phyloP scores from a whole-genome alignment of 805 yeast species.

The Groenewaldozyma salmanticensis region DNA sequence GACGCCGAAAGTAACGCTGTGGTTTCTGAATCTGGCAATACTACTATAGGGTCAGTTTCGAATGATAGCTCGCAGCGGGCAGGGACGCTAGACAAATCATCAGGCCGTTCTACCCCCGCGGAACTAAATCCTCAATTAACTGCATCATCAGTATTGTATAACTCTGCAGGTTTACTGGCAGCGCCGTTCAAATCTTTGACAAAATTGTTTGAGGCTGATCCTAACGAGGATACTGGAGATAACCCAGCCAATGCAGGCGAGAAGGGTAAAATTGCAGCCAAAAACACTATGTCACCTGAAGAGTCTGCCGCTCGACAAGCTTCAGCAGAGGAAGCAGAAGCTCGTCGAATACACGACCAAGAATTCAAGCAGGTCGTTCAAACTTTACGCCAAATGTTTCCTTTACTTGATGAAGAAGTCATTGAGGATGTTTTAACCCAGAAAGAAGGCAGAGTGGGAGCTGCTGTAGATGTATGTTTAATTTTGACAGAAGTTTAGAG shows the following conservation, averaged over 20 bases:
- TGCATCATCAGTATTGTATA: slow-evolving; percentile 26
- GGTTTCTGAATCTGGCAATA: background rate
- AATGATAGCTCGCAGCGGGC: background rate
- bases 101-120: slow-evolving; percentile 2
- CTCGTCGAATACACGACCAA: slow-evolving; percentile 31
- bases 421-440: slow-evolving; percentile 60
- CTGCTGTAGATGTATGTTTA: slow-evolving; percentile 58
- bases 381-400: slow-evolving; percentile 61
- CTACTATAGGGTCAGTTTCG: background rate
- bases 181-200: slow-evolving; percentile 37
- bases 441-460: slow-evolving; percentile 59
- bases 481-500: slow-evolving; percentile 24
- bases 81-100: background rate
- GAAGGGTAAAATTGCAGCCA: background rate
- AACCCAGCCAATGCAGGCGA: slow-evolving; percentile 1
- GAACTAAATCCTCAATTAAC: slow-evolving; percentile 8
- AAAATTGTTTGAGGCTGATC: slow-evolving; percentile 27
- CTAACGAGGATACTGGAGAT: slow-evolving; percentile 11
- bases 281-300: slow-evolving; percentile 17
- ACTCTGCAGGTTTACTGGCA: slow-evolving; percentile 41
- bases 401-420: slow-evolving; percentile 56
- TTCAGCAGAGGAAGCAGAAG: slow-evolving; percentile 31
- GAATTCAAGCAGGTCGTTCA: slow-evolving; percentile 39
- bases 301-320: slow-evolving; percentile 28
- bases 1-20: background rate